These are phyloP conservation scores for Curvularia sp. DNA, from an alignment of 2,329 filamentous ascomycete species.

Conservation along the genomic window DNA sequence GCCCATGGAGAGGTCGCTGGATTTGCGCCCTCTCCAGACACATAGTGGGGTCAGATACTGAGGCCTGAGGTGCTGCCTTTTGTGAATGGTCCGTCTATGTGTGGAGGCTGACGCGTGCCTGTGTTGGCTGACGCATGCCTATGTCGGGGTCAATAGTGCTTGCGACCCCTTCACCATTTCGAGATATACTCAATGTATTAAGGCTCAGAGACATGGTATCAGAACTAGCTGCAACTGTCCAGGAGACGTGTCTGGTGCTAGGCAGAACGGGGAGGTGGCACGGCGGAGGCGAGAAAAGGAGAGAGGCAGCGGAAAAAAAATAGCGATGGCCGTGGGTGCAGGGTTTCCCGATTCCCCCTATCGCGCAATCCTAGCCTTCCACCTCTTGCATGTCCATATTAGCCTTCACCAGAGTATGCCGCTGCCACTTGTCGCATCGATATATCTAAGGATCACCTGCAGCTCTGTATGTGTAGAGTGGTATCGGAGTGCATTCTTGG, in stretches of 20 bases:
- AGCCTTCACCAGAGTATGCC: background rate
- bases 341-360: background rate
- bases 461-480: background rate
- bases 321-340: background rate
- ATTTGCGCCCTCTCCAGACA: constrained; percentile 11
- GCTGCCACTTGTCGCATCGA: background rate
- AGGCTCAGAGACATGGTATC: background rate
- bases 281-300: background rate
- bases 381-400: background rate
- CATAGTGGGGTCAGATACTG: constrained; percentile 15
- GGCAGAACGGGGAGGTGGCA: background rate
- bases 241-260: background rate
- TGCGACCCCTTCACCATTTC: background rate
- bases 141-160: constrained; percentile 17
- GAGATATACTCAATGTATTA: background rate
- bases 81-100: constrained; percentile 27
- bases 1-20: constrained; percentile 18
- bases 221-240: background rate
- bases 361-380: background rate
- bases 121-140: constrained; percentile 29
- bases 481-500: background rate
- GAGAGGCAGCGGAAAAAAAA: background rate
- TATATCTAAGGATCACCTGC: no score
- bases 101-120: constrained; percentile 29
- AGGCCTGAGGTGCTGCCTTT: constrained; percentile 23